phyloP scores from a whole-genome alignment of 768 basidiomycete genomes.

The Tulasnella sp. region DNA sequence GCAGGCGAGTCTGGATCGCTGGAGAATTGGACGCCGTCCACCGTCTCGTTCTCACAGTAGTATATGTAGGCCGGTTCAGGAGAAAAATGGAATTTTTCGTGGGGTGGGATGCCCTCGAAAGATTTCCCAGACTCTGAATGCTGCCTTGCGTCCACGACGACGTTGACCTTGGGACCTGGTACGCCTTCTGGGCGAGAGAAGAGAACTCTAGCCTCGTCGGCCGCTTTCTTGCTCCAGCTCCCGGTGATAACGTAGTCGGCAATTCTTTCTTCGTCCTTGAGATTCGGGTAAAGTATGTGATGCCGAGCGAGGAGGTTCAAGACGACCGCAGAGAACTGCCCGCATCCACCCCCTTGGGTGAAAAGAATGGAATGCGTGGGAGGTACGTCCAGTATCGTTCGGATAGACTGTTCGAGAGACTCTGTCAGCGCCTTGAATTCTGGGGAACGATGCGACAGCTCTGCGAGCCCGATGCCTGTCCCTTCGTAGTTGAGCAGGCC shows the following conservation, averaged over 20 bases:
- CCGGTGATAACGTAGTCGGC: constrained; percentile 91
- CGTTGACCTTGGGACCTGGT: constrained; percentile 46
- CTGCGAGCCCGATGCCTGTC: constrained; percentile 91
- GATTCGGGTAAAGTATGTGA: constrained; percentile 55
- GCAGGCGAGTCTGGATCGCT: constrained; percentile 39
- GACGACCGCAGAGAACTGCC: constrained; percentile 84
- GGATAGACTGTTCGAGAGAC: constrained; percentile 50
- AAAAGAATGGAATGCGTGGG: constrained; percentile 76
- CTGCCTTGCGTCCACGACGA: constrained; percentile 57
- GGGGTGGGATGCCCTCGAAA: constrained; percentile 69
- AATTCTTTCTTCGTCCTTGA: constrained; percentile 39
- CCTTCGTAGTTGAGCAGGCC: constrained; percentile 82
- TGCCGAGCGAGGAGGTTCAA: constrained; percentile 84
- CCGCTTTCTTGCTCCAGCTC: constrained; percentile 80
- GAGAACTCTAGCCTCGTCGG: constrained; percentile 68
- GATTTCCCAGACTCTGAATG: constrained; percentile 53
- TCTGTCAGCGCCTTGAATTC: constrained; percentile 66
- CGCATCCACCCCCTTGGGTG: constrained; percentile 87
- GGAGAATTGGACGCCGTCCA: constrained; percentile 85
- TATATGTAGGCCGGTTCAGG: constrained; percentile 79
- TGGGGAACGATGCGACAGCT: constrained; percentile 89
- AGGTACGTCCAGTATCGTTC: constrained; percentile 69
- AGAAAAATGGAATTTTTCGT: constrained; percentile 61
- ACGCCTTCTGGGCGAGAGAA: constrained; percentile 34
- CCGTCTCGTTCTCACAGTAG: constrained; percentile 99